A percentile compares a stretch with the other conserved stretches of the same genome.
Evolutionary conservation across 345 rosid species (phyloP).

Genomic region (Euclidium syriacum): DNA sequence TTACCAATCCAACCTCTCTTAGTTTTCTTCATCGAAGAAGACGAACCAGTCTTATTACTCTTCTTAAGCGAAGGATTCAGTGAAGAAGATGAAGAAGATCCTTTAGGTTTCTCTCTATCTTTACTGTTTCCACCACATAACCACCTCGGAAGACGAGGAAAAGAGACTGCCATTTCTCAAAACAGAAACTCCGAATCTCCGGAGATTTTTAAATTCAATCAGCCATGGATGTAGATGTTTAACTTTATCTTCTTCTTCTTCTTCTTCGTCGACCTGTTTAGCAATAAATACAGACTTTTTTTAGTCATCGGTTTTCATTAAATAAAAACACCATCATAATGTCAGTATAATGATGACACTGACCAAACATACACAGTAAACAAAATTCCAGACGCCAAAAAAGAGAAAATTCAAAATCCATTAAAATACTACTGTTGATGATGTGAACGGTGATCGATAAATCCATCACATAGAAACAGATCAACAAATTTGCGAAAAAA

Average conservation of each 20-base stretch:
- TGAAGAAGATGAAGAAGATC: slow-evolving; percentile 5
- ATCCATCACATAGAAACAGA: slow-evolving; percentile 1
- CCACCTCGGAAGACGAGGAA: slow-evolving; percentile 45
- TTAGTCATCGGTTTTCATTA: not conserved
- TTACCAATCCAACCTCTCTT: slow-evolving; percentile 32
- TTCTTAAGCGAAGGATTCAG: slow-evolving; percentile 16
- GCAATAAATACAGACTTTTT: slow-evolving; percentile 3
- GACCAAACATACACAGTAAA: slow-evolving; percentile 16
- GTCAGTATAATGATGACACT: slow-evolving; percentile 15
- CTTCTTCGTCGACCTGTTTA: slow-evolving; percentile 19
- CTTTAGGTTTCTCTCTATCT: slow-evolving; percentile 42
- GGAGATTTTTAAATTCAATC: slow-evolving; percentile 14
- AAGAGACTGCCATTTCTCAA: slow-evolving; percentile 27
- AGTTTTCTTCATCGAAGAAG: slow-evolving; percentile 22
- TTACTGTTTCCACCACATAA: slow-evolving; percentile 39
- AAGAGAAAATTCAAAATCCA: not conserved
- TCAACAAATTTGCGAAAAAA: not conserved
- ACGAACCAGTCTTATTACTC: slow-evolving; percentile 9
- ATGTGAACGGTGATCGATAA: slow-evolving; percentile 15
- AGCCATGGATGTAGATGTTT: slow-evolving; percentile 24
- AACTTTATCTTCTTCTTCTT: not conserved
- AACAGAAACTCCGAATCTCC: slow-evolving; percentile 19
- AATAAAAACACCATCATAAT: slow-evolving; percentile 2
- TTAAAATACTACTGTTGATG: slow-evolving; percentile 13
- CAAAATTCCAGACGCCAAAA: not conserved